phyloP scores from a whole-genome alignment of 2,329 filamentous ascomycete species.

The Pyricularia sp. region DNA sequence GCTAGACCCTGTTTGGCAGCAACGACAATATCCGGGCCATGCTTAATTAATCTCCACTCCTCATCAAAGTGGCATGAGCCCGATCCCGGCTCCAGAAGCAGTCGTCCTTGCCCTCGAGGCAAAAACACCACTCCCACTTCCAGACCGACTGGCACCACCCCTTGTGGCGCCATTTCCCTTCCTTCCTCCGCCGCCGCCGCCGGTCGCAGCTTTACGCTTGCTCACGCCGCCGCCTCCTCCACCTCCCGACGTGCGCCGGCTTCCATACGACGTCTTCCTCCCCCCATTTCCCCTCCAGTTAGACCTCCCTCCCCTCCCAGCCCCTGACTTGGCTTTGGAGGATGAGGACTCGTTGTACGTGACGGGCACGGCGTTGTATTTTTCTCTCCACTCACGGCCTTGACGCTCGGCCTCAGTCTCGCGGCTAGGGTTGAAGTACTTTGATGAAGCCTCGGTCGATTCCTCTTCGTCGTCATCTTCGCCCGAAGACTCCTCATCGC shows the following conservation, averaged over 20 bases:
- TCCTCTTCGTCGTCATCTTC: constrained; percentile 14
- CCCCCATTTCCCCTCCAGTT: constrained; percentile 11
- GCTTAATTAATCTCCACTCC: neutral
- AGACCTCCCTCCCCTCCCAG: constrained; percentile 8
- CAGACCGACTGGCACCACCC: neutral
- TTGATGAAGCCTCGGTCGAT: constrained; percentile 27
- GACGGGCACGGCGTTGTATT: constrained; percentile 12
- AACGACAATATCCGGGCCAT: neutral
- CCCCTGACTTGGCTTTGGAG: neutral
- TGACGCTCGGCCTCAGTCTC: constrained; percentile 8
- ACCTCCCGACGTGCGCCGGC: constrained; percentile 7
- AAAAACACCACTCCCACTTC: constrained; percentile 1
- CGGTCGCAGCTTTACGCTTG: constrained; percentile 9
- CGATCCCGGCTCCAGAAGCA: constrained; percentile 7
- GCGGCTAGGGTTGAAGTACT: constrained; percentile 28
- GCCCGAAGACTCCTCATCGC: constrained; percentile 14
- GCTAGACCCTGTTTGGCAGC: neutral
- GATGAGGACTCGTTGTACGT: constrained; percentile 5
- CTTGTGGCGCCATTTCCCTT: constrained; percentile 4
- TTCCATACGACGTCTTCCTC: constrained; percentile 6
- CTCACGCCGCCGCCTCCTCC: constrained; percentile 8
- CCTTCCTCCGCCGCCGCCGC: constrained; percentile 6
- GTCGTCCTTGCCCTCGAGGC: neutral
- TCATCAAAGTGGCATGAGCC: constrained; percentile 12
- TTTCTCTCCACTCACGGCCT: constrained; percentile 16